Percentiles rank a stretch among this genome's conserved stretches.
Evolutionary conservation across 140 eudicot species (phyloP).

Genomic region (Anethum foeniculum): DNA sequence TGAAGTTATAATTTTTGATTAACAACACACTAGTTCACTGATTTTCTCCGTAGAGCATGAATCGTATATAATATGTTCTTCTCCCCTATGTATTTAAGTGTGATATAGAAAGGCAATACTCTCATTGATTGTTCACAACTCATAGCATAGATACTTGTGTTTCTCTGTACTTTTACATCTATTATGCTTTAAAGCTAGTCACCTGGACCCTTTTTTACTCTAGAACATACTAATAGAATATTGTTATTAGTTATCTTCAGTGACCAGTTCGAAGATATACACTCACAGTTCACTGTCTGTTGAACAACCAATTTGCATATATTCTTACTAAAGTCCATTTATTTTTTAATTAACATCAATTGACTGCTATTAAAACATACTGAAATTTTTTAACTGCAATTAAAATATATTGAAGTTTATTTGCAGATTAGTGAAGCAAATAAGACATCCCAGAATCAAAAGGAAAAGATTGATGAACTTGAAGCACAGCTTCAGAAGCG

Average conservation of each 20-base stretch:
- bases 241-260: not conserved
- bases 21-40: not conserved
- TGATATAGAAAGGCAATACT: slow-evolving; percentile 91
- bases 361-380: too few species aligned
- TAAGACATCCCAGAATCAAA: too few species aligned
- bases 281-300: not conserved
- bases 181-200: not conserved
- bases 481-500: too few species aligned
- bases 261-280: not conserved
- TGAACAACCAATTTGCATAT: not conserved
- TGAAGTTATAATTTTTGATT: not conserved
- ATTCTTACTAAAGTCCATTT: too few species aligned
- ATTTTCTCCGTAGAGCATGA: too few species aligned
- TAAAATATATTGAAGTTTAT: too few species aligned
- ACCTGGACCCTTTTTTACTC: not conserved
- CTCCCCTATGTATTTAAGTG: slow-evolving; percentile 40
- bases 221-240: not conserved
- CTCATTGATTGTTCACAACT: slow-evolving; percentile 39
- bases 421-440: too few species aligned
- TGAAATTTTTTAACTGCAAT: too few species aligned
- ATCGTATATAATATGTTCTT: not conserved
- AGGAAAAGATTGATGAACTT: too few species aligned
- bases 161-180: not conserved
- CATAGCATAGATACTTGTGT: not conserved
- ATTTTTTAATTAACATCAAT: too few species aligned